A percentile compares a stretch with the other conserved stretches of the same genome.
phyloP scores from a whole-genome alignment of 176 grass and related monocot species.

The Coix lacrymajobi region DNA sequence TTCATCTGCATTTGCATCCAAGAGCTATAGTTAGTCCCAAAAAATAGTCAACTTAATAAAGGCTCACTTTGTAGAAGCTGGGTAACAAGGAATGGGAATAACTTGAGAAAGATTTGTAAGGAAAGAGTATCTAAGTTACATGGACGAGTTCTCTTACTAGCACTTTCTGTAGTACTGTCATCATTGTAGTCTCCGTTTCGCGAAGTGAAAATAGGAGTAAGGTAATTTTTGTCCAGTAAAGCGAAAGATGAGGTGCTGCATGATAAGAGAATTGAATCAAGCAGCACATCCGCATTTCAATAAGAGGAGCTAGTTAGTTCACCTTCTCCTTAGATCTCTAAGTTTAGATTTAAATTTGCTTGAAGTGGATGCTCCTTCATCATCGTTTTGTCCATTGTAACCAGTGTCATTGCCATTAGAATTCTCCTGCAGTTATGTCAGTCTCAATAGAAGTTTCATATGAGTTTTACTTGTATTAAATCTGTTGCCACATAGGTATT shows the following conservation, averaged over 20 bases:
- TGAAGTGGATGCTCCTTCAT: slow-evolving; percentile 56
- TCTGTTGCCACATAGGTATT: no score
- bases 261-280: slow-evolving; percentile 6
- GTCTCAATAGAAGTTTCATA: no score
- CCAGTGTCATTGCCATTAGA: slow-evolving; percentile 39
- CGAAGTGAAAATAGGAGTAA: slow-evolving; percentile 85
- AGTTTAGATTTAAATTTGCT: slow-evolving; percentile 74
- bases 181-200: slow-evolving; percentile 46
- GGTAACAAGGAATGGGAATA: neutral
- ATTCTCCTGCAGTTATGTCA: slow-evolving; percentile 47
- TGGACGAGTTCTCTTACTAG: slow-evolving; percentile 27
- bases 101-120: neutral
- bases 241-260: slow-evolving; percentile 82
- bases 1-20: slow-evolving; percentile 18
- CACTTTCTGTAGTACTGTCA: slow-evolving; percentile 12
- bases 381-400: slow-evolving; percentile 29
- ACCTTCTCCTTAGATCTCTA: slow-evolving; percentile 71
- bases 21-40: neutral
- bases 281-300: neutral
- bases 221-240: slow-evolving; percentile 73
- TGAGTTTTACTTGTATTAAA: no score
- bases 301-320: slow-evolving; percentile 6
- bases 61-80: neutral
- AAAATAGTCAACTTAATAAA: neutral
- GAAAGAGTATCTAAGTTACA: neutral